Percentiles rank a stretch among this genome's conserved stretches.
Conservation (phyloP, 2,329 filamentous ascomycete species). For the Pestalotiopsis sp. region DNA sequence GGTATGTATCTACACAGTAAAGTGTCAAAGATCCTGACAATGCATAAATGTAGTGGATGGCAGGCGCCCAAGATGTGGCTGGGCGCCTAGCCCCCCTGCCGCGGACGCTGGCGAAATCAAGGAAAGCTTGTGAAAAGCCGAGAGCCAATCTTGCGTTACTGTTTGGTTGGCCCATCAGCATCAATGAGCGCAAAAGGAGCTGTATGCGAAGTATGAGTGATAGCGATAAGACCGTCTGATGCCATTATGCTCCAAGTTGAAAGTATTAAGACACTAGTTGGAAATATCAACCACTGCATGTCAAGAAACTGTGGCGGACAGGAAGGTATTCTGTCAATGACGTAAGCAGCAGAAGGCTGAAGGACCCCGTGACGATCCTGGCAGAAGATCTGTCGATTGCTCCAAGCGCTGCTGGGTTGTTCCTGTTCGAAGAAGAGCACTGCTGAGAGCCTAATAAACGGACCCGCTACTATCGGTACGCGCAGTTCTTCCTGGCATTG, state of each 20-base stretch:
- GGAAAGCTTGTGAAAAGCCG: not conserved
- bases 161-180: not conserved
- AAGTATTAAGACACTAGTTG: too few species aligned
- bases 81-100: not conserved
- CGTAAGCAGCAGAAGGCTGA: not conserved
- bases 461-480: not conserved
- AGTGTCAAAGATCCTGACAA: not conserved
- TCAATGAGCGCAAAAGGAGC: too few species aligned
- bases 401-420: not conserved
- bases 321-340: not conserved
- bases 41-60: not conserved
- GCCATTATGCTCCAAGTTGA: too few species aligned
- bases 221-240: too few species aligned
- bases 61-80: not conserved
- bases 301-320: not conserved
- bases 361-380: not conserved
- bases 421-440: not conserved
- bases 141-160: not conserved
- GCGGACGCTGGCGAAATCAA: not conserved
- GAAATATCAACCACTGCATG: not conserved
- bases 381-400: not conserved
- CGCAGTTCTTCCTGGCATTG: not conserved
- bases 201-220: too few species aligned
- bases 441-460: not conserved
- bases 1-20: not conserved